Evolutionary conservation across 1,284 basidiomycete genomes (phyloP).

Genomic region (Cryptococcus maquisensis): DNA sequence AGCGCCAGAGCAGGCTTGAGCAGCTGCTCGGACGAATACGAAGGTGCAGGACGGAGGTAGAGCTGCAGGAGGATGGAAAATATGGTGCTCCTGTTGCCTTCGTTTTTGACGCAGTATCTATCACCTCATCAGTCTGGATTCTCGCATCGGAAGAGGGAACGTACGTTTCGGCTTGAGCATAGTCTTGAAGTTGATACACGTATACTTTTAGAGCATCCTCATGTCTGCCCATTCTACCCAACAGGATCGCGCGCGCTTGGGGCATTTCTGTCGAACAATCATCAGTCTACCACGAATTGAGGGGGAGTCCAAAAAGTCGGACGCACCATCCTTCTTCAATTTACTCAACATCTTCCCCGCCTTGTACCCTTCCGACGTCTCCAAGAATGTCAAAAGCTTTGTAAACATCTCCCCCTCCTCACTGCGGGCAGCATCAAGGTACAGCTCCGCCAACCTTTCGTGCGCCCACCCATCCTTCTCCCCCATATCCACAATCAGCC

Average conservation of each 20-base stretch:
- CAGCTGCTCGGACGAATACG: constrained; percentile 40
- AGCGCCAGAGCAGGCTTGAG: constrained; percentile 75
- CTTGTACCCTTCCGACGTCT: constrained; percentile 65
- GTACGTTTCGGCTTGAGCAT: constrained; percentile 79
- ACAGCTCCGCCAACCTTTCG: constrained; percentile 81
- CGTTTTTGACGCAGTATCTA: constrained; percentile 82
- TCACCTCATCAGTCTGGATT: background rate
- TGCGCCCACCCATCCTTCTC: constrained; percentile 71
- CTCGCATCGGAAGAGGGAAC: constrained; percentile 25
- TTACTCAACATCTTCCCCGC: constrained; percentile 73
- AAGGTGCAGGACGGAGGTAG: constrained; percentile 66
- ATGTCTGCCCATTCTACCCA: constrained; percentile 85
- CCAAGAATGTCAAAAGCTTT: constrained; percentile 73
- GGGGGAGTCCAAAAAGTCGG: background rate
- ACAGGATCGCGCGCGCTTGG: constrained; percentile 81
- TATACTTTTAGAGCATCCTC: constrained; percentile 90
- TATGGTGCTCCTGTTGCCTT: constrained; percentile 60
- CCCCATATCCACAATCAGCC: constrained; percentile 67
- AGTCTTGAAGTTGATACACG: constrained; percentile 78
- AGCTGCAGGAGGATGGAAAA: constrained; percentile 82
- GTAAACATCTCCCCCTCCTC: constrained; percentile 52
- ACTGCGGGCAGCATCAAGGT: constrained; percentile 60
- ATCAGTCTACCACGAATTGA: background rate
- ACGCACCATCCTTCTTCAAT: constrained; percentile 67
- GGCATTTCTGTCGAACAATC: constrained; percentile 59